Percentiles rank a stretch among this genome's conserved stretches.
Evolutionary conservation across 169 alveolate species (phyloP).

Genomic region (Amoebophrya sp.): DNA sequence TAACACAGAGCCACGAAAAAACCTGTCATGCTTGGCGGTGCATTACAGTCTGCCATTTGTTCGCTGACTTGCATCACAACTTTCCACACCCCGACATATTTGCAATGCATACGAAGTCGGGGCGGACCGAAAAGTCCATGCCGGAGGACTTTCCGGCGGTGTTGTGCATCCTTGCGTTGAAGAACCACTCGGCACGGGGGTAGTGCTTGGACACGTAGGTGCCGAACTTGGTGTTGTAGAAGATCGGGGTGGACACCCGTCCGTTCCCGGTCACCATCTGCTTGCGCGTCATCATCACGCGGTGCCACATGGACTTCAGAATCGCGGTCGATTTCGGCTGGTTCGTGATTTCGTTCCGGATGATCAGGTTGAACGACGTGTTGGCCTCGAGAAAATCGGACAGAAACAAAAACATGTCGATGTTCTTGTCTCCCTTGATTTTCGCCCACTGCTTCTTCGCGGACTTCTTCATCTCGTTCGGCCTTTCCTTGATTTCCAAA

Average conservation of each 20-base stretch:
- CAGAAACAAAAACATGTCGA: background rate
- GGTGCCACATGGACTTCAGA: background rate
- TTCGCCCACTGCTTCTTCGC: too few relatives aligned
- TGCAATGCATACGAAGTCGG: too few relatives aligned
- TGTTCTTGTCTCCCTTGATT: too few relatives aligned
- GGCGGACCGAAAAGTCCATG: background rate
- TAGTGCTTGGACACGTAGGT: background rate
- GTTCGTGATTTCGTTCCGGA: background rate
- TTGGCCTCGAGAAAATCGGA: background rate
- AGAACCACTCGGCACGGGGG: background rate
- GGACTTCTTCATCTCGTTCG: too few relatives aligned
- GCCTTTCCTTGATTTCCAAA: background rate
- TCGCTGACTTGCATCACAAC: too few relatives aligned
- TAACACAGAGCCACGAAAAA: too few relatives aligned
- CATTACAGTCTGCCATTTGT: too few relatives aligned
- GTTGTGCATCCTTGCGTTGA: background rate
- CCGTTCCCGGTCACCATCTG: background rate
- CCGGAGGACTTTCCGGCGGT: background rate
- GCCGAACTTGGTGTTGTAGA: background rate
- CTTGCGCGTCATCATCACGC: background rate
- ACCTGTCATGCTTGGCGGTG: too few relatives aligned
- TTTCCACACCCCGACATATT: too few relatives aligned
- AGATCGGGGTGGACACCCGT: background rate
- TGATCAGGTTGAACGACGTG: background rate
- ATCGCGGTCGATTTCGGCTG: background rate